Evolutionary conservation across 192 early-diverging fungal species (phyloP).

Genomic region (Coemansia umbellata): DNA sequence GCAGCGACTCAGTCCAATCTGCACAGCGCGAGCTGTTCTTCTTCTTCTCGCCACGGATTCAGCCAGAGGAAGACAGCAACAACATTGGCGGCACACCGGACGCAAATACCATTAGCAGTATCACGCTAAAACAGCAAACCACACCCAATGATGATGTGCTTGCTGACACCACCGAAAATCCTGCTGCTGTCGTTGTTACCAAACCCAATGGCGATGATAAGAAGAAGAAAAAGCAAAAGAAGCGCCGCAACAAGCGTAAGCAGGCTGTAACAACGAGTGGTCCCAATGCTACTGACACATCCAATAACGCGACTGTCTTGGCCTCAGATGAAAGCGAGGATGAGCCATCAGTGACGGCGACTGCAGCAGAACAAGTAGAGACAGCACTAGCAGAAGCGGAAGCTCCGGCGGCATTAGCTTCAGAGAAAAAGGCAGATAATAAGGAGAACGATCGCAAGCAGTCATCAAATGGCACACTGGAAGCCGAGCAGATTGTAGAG

Average conservation of each 20-base stretch:
- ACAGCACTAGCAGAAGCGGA: background rate
- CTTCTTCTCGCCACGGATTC: slow-evolving; percentile 44
- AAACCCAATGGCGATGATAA: too few relatives aligned
- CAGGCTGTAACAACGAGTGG: slow-evolving; percentile 18
- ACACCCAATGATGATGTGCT: too few relatives aligned
- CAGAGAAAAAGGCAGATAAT: background rate
- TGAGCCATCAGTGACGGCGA: background rate
- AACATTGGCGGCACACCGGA: too few relatives aligned
- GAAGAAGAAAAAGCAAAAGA: slow-evolving; percentile 42
- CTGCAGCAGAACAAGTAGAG: background rate
- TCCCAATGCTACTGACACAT: background rate
- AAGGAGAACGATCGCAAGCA: too few relatives aligned
- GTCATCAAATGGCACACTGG: too few relatives aligned
- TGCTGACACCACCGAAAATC: too few relatives aligned
- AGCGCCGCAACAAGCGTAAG: slow-evolving; percentile 44
- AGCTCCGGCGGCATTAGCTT: background rate
- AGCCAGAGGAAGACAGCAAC: slow-evolving; percentile 11
- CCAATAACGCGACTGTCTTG: background rate
- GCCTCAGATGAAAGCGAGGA: slow-evolving; percentile 35
- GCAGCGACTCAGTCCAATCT: slow-evolving; percentile 50
- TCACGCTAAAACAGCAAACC: too few relatives aligned
- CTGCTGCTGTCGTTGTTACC: too few relatives aligned
- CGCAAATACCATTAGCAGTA: too few relatives aligned
- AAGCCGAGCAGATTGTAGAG: too few relatives aligned
- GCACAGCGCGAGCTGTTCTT: slow-evolving; percentile 45